A percentile compares a stretch with the other conserved stretches of the same genome.
phyloP scores from a whole-genome alignment of 257 asterid genomes.

The Solanum lycopersicoides region DNA sequence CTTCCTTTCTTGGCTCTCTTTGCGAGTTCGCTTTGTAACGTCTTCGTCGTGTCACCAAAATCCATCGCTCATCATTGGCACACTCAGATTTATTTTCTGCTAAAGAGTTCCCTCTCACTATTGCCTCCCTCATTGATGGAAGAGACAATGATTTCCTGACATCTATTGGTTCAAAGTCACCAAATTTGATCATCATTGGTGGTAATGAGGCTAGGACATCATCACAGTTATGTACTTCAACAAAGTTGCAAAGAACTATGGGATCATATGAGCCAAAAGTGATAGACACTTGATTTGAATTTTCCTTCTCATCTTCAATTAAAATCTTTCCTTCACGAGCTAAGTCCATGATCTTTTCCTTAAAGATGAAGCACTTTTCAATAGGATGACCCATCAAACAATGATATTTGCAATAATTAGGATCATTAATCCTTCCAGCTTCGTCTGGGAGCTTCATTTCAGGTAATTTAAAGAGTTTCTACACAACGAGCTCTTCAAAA shows the following conservation, averaged over 20 bases:
- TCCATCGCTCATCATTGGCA: not conserved
- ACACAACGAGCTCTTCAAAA: not conserved
- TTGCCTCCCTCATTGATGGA: too few species aligned
- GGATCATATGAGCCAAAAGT: not conserved
- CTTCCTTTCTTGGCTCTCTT: not conserved
- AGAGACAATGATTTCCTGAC: not conserved
- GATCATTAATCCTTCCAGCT: not conserved
- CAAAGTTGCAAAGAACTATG: not conserved
- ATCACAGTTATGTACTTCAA: not conserved
- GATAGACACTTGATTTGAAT: not conserved
- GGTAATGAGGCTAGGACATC: fast-evolving
- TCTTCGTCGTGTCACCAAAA: not conserved
- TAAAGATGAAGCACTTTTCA: not conserved
- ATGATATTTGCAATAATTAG: too few species aligned
- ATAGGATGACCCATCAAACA: too few species aligned
- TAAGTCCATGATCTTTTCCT: not conserved
- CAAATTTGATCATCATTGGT: not conserved
- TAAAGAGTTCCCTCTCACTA: too few species aligned
- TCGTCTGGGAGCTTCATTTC: not conserved
- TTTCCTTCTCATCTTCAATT: not conserved
- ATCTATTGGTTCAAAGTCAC: not conserved
- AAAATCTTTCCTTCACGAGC: not conserved
- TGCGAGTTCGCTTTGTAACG: fast-evolving
- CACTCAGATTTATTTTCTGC: too few species aligned
- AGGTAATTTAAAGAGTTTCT: not conserved